Evolutionary conservation across 306 rosid species (phyloP).

Genomic region (Glycyrrhiza uralensis): DNA sequence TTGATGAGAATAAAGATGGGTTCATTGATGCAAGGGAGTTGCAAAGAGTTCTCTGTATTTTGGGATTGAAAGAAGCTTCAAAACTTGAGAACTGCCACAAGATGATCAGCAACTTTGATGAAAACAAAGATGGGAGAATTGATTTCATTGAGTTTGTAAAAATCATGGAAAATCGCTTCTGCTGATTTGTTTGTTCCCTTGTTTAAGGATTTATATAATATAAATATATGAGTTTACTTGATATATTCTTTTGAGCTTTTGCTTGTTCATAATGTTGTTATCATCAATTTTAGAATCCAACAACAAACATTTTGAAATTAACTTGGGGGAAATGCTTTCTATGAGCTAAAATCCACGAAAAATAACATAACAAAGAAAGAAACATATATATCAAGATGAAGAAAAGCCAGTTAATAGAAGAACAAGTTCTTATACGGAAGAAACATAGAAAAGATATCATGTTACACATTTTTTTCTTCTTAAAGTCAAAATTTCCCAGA

Average conservation of each 20-base stretch:
- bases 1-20: slow-evolving; percentile 78
- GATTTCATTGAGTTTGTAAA: slow-evolving; percentile 73
- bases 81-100: slow-evolving; percentile 48
- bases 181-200: slow-evolving; percentile 33
- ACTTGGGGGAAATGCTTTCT: too few relatives aligned
- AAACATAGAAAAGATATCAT: too few relatives aligned
- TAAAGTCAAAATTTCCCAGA: too few relatives aligned
- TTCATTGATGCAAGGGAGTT: slow-evolving; percentile 70
- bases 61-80: slow-evolving; percentile 58
- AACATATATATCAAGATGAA: too few relatives aligned
- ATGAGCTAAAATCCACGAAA: too few relatives aligned
- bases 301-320: neutral
- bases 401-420: too few relatives aligned
- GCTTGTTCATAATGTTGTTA: neutral
- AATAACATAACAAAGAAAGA: too few relatives aligned
- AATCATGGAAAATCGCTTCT: slow-evolving; percentile 64
- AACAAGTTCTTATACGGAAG: too few relatives aligned
- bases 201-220: neutral
- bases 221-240: neutral
- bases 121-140: slow-evolving; percentile 65
- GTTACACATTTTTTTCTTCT: too few relatives aligned
- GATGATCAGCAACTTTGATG: slow-evolving; percentile 65
- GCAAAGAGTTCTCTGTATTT: slow-evolving; percentile 51
- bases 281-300: slow-evolving; percentile 6
- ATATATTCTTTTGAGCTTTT: neutral